Conservation (phyloP, 495 filamentous ascomycete genomes). For the Podospora pseudoanserina region DNA sequence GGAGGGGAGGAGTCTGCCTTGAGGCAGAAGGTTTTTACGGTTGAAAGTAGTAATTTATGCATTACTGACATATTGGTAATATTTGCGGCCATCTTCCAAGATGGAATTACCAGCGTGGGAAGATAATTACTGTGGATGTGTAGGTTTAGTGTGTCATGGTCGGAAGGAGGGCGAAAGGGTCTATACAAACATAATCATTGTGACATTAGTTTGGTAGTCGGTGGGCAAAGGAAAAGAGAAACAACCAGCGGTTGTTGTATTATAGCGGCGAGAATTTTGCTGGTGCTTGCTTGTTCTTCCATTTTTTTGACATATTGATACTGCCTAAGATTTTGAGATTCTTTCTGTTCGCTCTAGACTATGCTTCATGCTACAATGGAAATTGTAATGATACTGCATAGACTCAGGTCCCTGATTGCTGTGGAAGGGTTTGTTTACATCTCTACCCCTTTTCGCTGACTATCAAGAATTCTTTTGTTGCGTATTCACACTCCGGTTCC, state of each 20-base stretch:
- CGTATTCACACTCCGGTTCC: not conserved
- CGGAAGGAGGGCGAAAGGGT: not conserved
- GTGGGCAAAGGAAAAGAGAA: not conserved
- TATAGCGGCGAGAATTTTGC: not conserved
- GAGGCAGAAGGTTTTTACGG: not conserved
- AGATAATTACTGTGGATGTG: not conserved
- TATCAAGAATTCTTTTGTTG: no score
- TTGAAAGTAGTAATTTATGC: not conserved
- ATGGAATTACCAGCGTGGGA: not conserved
- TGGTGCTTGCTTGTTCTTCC: not conserved
- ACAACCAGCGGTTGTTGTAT: not conserved
- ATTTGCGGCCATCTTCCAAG: not conserved
- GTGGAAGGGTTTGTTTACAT: no score
- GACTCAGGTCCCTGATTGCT: no score
- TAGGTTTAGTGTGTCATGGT: not conserved
- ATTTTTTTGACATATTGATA: not conserved
- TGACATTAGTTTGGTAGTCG: not conserved
- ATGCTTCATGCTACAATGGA: no score
- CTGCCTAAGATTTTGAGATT: no score
- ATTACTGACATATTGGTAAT: not conserved
- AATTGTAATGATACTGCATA: no score
- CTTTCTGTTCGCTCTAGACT: no score
- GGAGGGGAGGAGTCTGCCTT: not conserved
- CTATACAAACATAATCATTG: not conserved
- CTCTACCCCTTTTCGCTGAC: no score